Evolutionary conservation across 495 filamentous ascomycete species (phyloP).

Genomic region (Tirmania nivea): DNA sequence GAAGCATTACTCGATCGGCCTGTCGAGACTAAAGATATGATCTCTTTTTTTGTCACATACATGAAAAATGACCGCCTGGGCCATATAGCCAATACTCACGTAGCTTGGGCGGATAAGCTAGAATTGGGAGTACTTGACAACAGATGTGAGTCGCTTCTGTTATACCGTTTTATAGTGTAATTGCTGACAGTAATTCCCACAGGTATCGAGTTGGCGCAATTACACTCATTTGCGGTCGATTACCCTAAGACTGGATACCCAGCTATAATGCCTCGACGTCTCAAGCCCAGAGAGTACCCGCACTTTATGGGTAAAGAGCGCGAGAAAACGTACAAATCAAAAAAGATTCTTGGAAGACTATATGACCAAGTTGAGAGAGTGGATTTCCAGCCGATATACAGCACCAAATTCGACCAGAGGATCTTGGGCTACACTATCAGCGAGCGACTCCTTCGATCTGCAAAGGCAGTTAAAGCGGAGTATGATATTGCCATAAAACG

Average conservation of each 20-base stretch:
- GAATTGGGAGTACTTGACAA: constrained; percentile 39
- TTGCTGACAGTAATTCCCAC: constrained; percentile 1
- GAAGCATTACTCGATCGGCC: constrained; percentile 28
- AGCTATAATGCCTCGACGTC: constrained; percentile 39
- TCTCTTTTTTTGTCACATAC: constrained; percentile 69
- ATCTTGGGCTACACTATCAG: constrained; percentile 39
- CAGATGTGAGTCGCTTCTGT: constrained; percentile 31
- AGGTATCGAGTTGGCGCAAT: constrained; percentile 45
- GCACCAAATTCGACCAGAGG: constrained; percentile 50
- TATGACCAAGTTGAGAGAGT: constrained; percentile 50
- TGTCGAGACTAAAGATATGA: constrained; percentile 48
- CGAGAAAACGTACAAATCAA: constrained; percentile 38
- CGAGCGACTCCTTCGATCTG: constrained; percentile 32
- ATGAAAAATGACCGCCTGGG: constrained; percentile 81
- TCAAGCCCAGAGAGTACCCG: constrained; percentile 44
- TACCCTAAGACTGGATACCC: constrained; percentile 74
- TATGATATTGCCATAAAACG: constrained; percentile 61
- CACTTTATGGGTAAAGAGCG: constrained; percentile 78
- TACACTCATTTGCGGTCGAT: constrained; percentile 85
- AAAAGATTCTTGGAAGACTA: constrained; percentile 55
- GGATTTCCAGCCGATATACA: constrained; percentile 49
- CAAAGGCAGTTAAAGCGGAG: constrained; percentile 42
- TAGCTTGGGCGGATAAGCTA: constrained; percentile 50
- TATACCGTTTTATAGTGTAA: neutral
- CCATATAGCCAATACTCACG: constrained; percentile 61